Conservation (phyloP, 2,329 filamentous ascomycete genomes). For the Sarocladium brachiariae region DNA sequence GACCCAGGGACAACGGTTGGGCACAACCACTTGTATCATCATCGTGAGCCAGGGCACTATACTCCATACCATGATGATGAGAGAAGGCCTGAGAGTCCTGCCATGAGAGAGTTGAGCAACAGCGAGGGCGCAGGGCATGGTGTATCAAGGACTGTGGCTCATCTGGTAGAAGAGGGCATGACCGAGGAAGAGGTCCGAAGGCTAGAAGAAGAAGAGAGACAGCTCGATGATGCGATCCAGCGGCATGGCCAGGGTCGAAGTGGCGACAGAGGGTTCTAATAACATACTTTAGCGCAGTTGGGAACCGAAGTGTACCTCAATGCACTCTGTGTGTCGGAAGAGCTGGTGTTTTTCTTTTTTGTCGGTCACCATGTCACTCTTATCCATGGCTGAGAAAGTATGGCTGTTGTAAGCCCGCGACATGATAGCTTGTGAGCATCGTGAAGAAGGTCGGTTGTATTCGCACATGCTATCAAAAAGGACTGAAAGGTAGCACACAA, state of each 20-base stretch:
- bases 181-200: constrained; percentile 48
- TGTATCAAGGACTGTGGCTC: constrained; percentile 35
- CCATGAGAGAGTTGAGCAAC: constrained; percentile 12
- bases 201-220: constrained; percentile 51
- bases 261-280: neutral
- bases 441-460: too few relatives aligned
- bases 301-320: too few relatives aligned
- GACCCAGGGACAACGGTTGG: neutral
- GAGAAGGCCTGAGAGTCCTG: constrained; percentile 14
- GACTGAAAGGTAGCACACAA: too few relatives aligned
- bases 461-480: too few relatives aligned
- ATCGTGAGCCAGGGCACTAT: constrained; percentile 3
- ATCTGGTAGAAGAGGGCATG: constrained; percentile 55
- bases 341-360: too few relatives aligned
- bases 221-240: constrained; percentile 51
- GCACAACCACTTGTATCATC: neutral
- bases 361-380: too few relatives aligned
- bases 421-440: too few relatives aligned
- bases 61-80: constrained; percentile 10
- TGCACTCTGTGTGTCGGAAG: too few relatives aligned
- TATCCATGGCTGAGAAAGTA: too few relatives aligned
- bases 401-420: too few relatives aligned
- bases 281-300: too few relatives aligned
- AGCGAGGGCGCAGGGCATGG: constrained; percentile 21
- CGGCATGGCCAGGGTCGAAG: constrained; percentile 16